Conservation (phyloP, 441 rosid species). For the Breynia disticha region DNA sequence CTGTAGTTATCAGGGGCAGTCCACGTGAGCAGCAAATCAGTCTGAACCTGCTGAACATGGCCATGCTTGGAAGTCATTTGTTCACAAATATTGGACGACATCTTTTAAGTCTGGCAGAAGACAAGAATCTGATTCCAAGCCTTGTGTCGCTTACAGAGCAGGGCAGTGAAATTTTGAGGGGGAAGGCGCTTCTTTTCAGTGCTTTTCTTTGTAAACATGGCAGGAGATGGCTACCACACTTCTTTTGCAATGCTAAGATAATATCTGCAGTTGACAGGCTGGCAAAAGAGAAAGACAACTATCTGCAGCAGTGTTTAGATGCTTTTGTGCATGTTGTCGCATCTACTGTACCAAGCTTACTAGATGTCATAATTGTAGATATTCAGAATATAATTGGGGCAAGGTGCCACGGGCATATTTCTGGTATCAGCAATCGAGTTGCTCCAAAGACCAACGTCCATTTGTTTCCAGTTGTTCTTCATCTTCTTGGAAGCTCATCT, state of each 20-base stretch:
- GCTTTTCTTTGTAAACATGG: constrained; percentile 85
- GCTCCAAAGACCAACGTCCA: constrained; percentile 58
- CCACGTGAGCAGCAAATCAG: constrained; percentile 90
- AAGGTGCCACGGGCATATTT: constrained; percentile 65
- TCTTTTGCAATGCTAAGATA: constrained; percentile 69
- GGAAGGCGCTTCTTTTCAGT: constrained; percentile 68
- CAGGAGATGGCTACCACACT: constrained; percentile 76
- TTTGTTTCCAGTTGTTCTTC: constrained; percentile 76
- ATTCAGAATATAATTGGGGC: constrained; percentile 83
- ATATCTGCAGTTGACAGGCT: constrained; percentile 76
- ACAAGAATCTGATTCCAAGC: constrained; percentile 64
- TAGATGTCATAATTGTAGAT: constrained; percentile 67
- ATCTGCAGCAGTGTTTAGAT: constrained; percentile 63
- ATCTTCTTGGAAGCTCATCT: constrained; percentile 75
- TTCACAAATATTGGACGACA: constrained; percentile 67
- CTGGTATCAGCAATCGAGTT: constrained; percentile 52
- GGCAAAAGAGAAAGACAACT: constrained; percentile 81
- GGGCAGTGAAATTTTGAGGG: constrained; percentile 75
- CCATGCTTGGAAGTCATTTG: constrained; percentile 71
- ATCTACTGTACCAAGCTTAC: constrained; percentile 62
- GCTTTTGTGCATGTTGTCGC: constrained; percentile 57
- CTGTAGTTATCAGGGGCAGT: constrained; percentile 71
- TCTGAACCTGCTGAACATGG: constrained; percentile 77
- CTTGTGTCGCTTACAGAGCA: constrained; percentile 77
- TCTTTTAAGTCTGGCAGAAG: constrained; percentile 67